Base-by-base conservation (phyloP, 352 stramenopile genomes). In the Globisporangium solare region DNA sequence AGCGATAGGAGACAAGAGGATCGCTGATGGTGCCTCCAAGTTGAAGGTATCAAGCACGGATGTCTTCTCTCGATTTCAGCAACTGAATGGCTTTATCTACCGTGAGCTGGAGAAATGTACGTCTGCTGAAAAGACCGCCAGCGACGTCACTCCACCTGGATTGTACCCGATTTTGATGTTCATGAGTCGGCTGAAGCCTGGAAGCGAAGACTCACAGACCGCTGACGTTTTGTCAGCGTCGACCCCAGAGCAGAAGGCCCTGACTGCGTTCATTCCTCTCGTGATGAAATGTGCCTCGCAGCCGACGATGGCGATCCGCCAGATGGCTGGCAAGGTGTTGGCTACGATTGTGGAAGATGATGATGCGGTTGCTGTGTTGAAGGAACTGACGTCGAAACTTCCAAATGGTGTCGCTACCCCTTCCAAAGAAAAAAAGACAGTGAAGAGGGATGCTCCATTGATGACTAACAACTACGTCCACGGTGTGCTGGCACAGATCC, bases 131-230 rank as follows among this genome's bases (percentile, higher is more conserved):
- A 67, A 15, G 20, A 66, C 64, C 12, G 20, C 48, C 31, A 65
- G 40, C 53, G 39, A 61, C 31, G 15, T 73, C 74, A 3, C 70
- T 35, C 27, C 76, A 6, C 78, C 83, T 27, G 75, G 82, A 15
- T 56, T 95, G 12, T 95, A 87, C 49, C 80, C 84, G 8, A 63
- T 92, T 20, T 61, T 95, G 6, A 76, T 95, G 61, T 86, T 95
- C 24, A 57, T 95, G 21, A 92, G 83, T 54, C 79, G 86, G 3
- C 61, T 95, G 42, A 77, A 76, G 14, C 79, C 83, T 31, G 70
- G 68, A 2, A 82, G 92, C 17, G 81, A 88, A 5, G 72, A 79
- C 2, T 35, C 27, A 35, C 68, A 83, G 22, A 54, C 68, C 11
- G 51, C 57, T 14, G 17, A 66, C 5, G 46, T 46, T 21, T 17